Evolutionary conservation across 805 yeast species (phyloP).

Genomic region (Kluyveromyces nonfermentans): DNA sequence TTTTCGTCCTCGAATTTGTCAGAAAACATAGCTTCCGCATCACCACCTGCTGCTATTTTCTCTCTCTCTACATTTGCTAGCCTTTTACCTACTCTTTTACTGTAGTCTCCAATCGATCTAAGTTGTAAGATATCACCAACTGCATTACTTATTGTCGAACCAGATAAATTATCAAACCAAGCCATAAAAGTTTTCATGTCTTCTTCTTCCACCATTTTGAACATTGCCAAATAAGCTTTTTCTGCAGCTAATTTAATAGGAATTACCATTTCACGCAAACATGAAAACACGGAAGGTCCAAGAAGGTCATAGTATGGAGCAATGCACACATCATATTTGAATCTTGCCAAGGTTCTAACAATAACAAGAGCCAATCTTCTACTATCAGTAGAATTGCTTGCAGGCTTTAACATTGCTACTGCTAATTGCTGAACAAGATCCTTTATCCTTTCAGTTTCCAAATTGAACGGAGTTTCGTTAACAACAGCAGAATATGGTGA

Average conservation of each 20-base stretch:
- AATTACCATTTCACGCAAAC: slow-evolving; percentile 79
- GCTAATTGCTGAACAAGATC: slow-evolving; percentile 44
- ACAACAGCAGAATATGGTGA: slow-evolving; percentile 29
- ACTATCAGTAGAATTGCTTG: slow-evolving; percentile 58
- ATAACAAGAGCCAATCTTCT: slow-evolving; percentile 73
- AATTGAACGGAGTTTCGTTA: slow-evolving; percentile 27
- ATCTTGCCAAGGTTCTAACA: slow-evolving; percentile 62
- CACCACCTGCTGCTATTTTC: slow-evolving; percentile 84
- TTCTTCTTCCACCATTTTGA: slow-evolving; percentile 62
- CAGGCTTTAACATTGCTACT: slow-evolving; percentile 41
- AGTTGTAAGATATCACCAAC: slow-evolving; percentile 44
- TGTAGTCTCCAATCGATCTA: slow-evolving; percentile 80
- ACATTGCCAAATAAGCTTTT: slow-evolving; percentile 68
- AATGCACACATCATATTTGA: slow-evolving; percentile 41
- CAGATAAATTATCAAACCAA: slow-evolving; percentile 49
- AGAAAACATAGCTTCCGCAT: slow-evolving; percentile 71
- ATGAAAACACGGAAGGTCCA: slow-evolving; percentile 66
- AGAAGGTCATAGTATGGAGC: slow-evolving; percentile 45
- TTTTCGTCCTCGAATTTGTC: slow-evolving; percentile 79
- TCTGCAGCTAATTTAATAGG: slow-evolving; percentile 94
- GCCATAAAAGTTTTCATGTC: slow-evolving; percentile 41
- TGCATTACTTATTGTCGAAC: slow-evolving; percentile 31
- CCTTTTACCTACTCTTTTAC: slow-evolving; percentile 81
- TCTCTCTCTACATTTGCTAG: slow-evolving; percentile 83
- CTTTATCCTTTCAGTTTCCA: slow-evolving; percentile 35